These are phyloP conservation scores for Mentha longifolia DNA, from an alignment of 257 asterid genomes.

Conservation along the genomic window DNA sequence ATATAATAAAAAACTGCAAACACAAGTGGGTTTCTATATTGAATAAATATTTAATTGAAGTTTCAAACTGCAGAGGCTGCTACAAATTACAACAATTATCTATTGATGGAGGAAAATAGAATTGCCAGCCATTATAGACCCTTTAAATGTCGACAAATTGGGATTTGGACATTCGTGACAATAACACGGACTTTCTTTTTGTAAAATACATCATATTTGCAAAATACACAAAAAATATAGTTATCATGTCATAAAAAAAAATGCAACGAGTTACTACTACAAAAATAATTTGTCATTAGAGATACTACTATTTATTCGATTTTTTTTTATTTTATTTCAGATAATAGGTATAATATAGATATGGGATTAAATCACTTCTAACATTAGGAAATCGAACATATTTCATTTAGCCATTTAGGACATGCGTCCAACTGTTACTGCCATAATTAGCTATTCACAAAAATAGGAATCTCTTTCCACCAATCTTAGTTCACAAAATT, in stretches of 20 bases:
- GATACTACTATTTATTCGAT: not conserved
- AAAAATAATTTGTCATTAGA: no score
- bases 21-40: not conserved
- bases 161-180: not conserved
- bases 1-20: not conserved
- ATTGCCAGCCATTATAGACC: slow-evolving; percentile 8
- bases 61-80: slow-evolving; percentile 3
- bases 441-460: slow-evolving; percentile 12
- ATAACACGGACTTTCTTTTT: not conserved
- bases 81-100: not conserved
- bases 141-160: slow-evolving; percentile 12
- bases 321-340: not conserved
- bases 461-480: slow-evolving; percentile 6
- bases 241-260: not conserved
- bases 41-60: not conserved
- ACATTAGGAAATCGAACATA: not conserved
- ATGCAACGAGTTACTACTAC: not conserved
- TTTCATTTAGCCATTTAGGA: not conserved
- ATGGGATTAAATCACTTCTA: not conserved
- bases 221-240: not conserved
- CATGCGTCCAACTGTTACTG: not conserved
- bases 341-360: no score
- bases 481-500: slow-evolving; percentile 5
- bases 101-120: not conserved
- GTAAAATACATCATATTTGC: no score